Evolutionary conservation across 2,329 filamentous ascomycete genomes (phyloP).

Genomic region (Corinectria fuckeliana): DNA sequence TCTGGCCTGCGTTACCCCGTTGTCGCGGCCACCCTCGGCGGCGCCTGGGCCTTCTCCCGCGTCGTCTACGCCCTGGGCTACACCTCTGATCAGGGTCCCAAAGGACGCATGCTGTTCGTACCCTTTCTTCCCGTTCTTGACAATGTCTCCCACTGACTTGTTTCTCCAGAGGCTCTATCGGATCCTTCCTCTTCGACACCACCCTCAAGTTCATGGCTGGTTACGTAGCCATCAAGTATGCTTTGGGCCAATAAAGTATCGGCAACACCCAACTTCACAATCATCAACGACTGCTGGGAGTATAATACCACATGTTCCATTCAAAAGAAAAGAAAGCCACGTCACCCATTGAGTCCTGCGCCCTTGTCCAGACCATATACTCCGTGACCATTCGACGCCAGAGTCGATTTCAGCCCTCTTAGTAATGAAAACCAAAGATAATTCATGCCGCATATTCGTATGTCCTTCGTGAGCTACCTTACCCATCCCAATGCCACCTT

Average conservation of each 20-base stretch:
- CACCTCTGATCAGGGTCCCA: slow-evolving; percentile 49
- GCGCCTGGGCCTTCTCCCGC: slow-evolving; percentile 59
- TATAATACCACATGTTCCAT: slow-evolving; percentile 13
- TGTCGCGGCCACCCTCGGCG: slow-evolving; percentile 56
- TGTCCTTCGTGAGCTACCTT: slow-evolving; percentile 14
- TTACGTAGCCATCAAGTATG: slow-evolving; percentile 50
- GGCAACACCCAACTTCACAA: neutral
- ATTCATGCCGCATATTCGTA: slow-evolving; percentile 18
- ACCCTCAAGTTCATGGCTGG: slow-evolving; percentile 52
- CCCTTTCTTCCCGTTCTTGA: neutral
- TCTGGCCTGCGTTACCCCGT: slow-evolving; percentile 62
- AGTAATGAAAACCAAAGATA: slow-evolving; percentile 3
- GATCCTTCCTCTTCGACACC: slow-evolving; percentile 45
- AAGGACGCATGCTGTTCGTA: slow-evolving; percentile 51
- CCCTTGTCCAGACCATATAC: slow-evolving; percentile 21
- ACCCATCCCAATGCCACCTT: slow-evolving; percentile 1
- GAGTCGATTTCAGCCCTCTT: slow-evolving; percentile 9
- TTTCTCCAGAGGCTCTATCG: slow-evolving; percentile 43
- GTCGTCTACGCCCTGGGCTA: slow-evolving; percentile 64
- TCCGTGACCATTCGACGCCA: slow-evolving; percentile 28
- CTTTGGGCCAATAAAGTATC: slow-evolving; percentile 39
- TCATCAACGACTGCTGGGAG: neutral
- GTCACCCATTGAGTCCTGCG: slow-evolving; percentile 15
- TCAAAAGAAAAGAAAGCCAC: slow-evolving; percentile 15
- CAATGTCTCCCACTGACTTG: slow-evolving; percentile 25